phyloP scores from a whole-genome alignment of 768 basidiomycete genomes.

The Pholiota microspora region DNA sequence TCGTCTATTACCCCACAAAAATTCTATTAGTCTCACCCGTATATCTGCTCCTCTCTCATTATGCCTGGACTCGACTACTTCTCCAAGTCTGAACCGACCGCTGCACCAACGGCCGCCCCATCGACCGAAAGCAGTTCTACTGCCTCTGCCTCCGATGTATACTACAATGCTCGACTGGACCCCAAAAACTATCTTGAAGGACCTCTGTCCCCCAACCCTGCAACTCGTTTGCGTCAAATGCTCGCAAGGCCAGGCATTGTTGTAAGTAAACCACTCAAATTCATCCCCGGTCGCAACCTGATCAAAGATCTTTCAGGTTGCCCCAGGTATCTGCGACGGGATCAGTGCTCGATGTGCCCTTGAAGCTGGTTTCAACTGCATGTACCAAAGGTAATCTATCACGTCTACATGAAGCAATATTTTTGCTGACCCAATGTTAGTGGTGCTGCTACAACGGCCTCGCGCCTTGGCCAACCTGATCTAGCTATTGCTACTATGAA shows the following conservation, averaged over 20 bases:
- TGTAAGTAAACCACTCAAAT: slow-evolving; percentile 43
- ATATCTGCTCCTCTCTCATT: neutral
- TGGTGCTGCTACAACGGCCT: slow-evolving; percentile 80
- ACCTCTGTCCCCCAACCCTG: slow-evolving; percentile 62
- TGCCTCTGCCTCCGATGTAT: slow-evolving; percentile 22
- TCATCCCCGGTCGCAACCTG: neutral
- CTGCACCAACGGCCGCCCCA: slow-evolving; percentile 1
- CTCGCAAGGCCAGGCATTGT: slow-evolving; percentile 71
- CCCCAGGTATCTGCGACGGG: slow-evolving; percentile 71
- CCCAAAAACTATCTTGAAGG: slow-evolving; percentile 68
- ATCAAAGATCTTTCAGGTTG: slow-evolving; percentile 38
- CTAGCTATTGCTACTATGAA: slow-evolving; percentile 76
- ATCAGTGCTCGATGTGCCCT: slow-evolving; percentile 72
- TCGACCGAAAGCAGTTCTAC: slow-evolving; percentile 1
- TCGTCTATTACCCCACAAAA: neutral
- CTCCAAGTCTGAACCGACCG: slow-evolving; percentile 12
- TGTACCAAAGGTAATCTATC: slow-evolving; percentile 59
- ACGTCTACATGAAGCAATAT: neutral
- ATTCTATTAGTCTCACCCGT: neutral
- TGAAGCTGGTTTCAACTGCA: slow-evolving; percentile 71
- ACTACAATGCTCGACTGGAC: slow-evolving; percentile 71
- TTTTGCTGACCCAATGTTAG: slow-evolving; percentile 28
- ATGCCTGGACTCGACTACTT: slow-evolving; percentile 26
- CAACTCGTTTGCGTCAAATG: slow-evolving; percentile 70
- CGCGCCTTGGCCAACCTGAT: slow-evolving; percentile 74